Evolutionary conservation across 2,329 filamentous ascomycete species (phyloP).

Genomic region (Colletotrichum sp.): DNA sequence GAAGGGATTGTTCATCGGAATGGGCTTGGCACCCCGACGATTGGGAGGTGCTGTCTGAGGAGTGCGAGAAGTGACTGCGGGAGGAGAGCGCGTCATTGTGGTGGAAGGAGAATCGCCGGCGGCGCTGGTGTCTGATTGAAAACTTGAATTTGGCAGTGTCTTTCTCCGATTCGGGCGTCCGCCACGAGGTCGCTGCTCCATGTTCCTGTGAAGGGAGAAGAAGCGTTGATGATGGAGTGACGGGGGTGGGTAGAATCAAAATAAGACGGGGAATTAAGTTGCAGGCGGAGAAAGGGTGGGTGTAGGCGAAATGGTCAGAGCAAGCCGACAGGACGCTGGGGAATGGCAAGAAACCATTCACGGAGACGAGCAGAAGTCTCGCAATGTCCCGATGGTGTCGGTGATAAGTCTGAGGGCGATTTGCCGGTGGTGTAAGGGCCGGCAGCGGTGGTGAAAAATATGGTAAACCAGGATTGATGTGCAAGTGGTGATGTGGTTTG

Average conservation of each 20-base stretch:
- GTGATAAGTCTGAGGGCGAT: background rate
- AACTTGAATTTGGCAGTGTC: constrained; percentile 7
- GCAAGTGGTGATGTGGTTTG: constrained; percentile 22
- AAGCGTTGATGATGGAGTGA: background rate
- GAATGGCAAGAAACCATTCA: background rate
- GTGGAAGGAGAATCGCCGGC: constrained; percentile 5
- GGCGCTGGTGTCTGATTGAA: constrained; percentile 17
- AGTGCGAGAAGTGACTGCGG: constrained; percentile 8
- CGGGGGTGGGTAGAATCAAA: background rate
- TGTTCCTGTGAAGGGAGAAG: background rate
- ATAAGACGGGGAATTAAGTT: background rate
- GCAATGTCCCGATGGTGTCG: background rate
- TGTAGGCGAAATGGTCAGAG: background rate
- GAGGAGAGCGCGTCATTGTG: constrained; percentile 20
- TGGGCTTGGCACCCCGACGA: constrained; percentile 12
- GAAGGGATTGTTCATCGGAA: constrained; percentile 10
- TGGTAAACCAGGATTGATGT: constrained; percentile 15
- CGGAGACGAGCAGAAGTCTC: background rate
- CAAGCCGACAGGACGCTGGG: background rate
- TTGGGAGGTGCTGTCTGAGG: constrained; percentile 22
- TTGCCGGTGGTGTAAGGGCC: background rate
- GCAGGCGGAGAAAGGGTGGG: background rate
- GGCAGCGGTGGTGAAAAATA: constrained; percentile 7
- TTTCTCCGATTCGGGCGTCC: constrained; percentile 15
- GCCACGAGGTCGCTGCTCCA: constrained; percentile 14